Conservation (phyloP, 768 basidiomycete species). For the Epithele typhae region DNA sequence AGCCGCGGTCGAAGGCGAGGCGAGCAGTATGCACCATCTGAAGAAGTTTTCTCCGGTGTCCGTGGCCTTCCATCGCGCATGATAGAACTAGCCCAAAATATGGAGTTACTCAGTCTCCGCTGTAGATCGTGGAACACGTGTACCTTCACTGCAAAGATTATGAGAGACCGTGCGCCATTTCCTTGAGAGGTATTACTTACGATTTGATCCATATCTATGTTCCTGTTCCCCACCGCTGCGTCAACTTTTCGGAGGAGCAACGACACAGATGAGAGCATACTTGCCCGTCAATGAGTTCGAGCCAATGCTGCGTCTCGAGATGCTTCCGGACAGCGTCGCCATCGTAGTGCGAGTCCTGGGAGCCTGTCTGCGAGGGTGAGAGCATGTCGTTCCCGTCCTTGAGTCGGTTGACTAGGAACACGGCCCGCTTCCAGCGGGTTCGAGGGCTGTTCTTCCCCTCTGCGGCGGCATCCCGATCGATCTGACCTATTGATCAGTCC, state of each 20-base stretch:
- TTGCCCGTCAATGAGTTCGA: conserved; percentile 57
- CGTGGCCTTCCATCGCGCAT: conserved; percentile 50
- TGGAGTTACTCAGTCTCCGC: neutral
- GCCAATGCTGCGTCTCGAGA: conserved; percentile 59
- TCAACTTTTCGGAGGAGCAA: no score
- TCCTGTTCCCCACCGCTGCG: no score
- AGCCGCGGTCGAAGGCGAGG: neutral
- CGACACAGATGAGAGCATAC: no score
- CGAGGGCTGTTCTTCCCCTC: conserved; percentile 42
- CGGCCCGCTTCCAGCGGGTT: conserved; percentile 45
- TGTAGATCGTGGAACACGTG: neutral
- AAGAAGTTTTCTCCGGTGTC: conserved; percentile 68
- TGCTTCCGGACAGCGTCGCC: conserved; percentile 36
- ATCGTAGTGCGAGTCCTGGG: conserved; percentile 6
- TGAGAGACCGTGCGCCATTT: no score
- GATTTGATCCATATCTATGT: conserved; percentile 60
- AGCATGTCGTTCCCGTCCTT: conserved; percentile 41
- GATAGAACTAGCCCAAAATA: conserved; percentile 44
- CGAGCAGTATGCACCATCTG: conserved; percentile 36
- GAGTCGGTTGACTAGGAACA: conserved; percentile 37
- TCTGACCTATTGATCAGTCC: conserved; percentile 23
- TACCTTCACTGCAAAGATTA: conserved; percentile 37
- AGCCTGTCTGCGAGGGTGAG: conserved; percentile 22
- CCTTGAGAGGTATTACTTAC: conserved; percentile 36
- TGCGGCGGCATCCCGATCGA: conserved; percentile 38